Conservation (phyloP, 106 monocot genomes). For the Phalaenopsis equestris region DNA sequence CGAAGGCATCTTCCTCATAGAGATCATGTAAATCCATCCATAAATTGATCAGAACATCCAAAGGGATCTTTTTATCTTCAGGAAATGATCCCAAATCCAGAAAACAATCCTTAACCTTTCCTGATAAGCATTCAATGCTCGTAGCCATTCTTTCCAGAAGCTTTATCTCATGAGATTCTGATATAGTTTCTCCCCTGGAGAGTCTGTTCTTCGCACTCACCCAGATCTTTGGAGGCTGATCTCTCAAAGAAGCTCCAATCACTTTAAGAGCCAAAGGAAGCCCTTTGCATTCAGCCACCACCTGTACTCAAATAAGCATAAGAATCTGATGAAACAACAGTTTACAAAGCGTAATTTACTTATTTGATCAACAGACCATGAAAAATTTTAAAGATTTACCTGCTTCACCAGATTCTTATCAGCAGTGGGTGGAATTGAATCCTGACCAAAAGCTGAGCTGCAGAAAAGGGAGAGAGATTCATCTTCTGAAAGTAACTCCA, state of each 20-base stretch:
- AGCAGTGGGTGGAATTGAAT: constrained; percentile 23
- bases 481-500: constrained; percentile 39
- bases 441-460: constrained; percentile 32
- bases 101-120: constrained; percentile 45
- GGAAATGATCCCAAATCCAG: constrained; percentile 52
- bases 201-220: constrained; percentile 36
- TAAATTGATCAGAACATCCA: constrained; percentile 43
- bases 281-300: constrained; percentile 55
- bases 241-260: constrained; percentile 42
- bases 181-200: constrained; percentile 41
- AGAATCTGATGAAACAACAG: not conserved
- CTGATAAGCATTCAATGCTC: constrained; percentile 28
- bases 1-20: constrained; percentile 45
- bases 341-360: too few species aligned
- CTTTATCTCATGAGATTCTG: constrained; percentile 45
- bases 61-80: constrained; percentile 59
- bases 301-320: constrained; percentile 16
- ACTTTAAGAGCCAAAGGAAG: constrained; percentile 65
- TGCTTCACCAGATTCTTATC: constrained; percentile 57
- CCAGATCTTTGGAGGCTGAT: constrained; percentile 54
- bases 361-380: too few species aligned
- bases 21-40: constrained; percentile 65
- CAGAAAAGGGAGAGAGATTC: constrained; percentile 48
- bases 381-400: constrained; percentile 16
- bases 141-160: constrained; percentile 44